Evolutionary conservation across 345 rosid species (phyloP).

Genomic region (Carallia pectinifolia): DNA sequence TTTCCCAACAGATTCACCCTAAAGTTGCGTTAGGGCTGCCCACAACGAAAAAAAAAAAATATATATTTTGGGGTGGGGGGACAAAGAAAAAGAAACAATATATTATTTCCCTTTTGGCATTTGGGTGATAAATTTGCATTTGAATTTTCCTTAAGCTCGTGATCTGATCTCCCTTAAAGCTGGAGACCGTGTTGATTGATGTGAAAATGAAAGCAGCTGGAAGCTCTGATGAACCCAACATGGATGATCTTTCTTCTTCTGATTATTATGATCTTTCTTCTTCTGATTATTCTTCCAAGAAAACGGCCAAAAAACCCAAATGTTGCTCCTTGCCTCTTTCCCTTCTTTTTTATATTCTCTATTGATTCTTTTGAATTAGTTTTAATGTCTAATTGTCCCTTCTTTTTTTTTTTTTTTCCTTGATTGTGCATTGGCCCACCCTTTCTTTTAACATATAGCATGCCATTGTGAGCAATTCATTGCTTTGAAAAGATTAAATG

Average conservation of each 20-base stretch:
- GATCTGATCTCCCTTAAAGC: not conserved
- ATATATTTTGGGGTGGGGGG: too few relatives aligned
- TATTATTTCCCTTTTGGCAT: not conserved
- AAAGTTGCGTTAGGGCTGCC: not conserved
- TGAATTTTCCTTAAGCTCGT: not conserved
- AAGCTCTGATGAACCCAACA: not conserved
- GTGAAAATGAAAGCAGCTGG: not conserved
- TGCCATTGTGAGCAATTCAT: too few relatives aligned
- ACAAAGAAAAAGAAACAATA: not conserved
- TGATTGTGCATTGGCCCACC: too few relatives aligned
- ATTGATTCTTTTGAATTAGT: not conserved
- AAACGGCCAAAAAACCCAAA: not conserved
- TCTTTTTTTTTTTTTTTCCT: too few relatives aligned
- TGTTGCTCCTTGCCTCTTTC: not conserved
- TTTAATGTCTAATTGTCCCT: not conserved
- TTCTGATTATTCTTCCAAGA: not conserved
- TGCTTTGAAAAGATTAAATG: too few relatives aligned
- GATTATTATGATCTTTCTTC: not conserved
- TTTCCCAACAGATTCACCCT: not conserved
- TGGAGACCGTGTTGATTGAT: not conserved
- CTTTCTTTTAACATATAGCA: too few relatives aligned
- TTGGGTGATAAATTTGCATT: not conserved
- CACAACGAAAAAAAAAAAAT: too few relatives aligned
- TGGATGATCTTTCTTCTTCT: not conserved
- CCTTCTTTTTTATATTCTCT: not conserved